These are phyloP conservation scores for Fusarium xyrophilum DNA, from an alignment of 2,329 filamentous ascomycete genomes.

Conservation along the genomic window DNA sequence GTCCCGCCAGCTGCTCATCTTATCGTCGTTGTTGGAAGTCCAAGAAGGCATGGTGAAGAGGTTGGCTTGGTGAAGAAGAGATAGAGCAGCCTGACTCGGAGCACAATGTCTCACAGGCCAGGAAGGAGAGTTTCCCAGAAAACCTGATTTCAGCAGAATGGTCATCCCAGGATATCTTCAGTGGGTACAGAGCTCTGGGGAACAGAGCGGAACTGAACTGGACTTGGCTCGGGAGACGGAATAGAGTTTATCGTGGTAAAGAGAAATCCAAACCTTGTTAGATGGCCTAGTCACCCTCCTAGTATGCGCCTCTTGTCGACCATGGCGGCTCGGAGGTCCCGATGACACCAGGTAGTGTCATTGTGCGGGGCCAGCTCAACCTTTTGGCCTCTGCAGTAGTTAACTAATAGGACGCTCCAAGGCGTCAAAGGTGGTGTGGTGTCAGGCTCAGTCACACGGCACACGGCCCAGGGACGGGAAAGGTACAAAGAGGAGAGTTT, in stretches of 20 bases:
- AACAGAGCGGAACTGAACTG: neutral
- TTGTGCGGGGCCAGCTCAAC: constrained; percentile 15
- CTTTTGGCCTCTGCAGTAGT: constrained; percentile 14
- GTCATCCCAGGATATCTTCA: constrained; percentile 5
- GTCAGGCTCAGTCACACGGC: too few relatives aligned
- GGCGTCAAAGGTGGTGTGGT: constrained; percentile 22
- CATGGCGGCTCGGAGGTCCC: constrained; percentile 22
- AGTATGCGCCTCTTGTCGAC: constrained; percentile 19
- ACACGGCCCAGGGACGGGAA: neutral
- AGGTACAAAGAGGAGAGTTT: constrained; percentile 27
- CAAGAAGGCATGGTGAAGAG: constrained; percentile 28
- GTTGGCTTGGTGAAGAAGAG: neutral
- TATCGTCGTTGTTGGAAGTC: constrained; percentile 26
- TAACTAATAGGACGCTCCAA: neutral
- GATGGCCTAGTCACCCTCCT: neutral
- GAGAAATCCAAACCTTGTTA: constrained; percentile 26
- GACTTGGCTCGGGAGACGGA: neutral
- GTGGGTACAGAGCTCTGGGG: constrained; percentile 1
- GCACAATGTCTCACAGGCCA: constrained; percentile 19
- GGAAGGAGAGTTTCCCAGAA: constrained; percentile 1
- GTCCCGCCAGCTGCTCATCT: constrained; percentile 35
- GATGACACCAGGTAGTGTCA: constrained; percentile 23
- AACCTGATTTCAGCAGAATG: constrained; percentile 1
- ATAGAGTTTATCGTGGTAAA: constrained; percentile 28
- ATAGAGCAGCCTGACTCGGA: neutral